Percentiles rank a stretch among this genome's conserved stretches.
phyloP scores from a whole-genome alignment of 202 grass and related monocot genomes.

The Panicum hallii region DNA sequence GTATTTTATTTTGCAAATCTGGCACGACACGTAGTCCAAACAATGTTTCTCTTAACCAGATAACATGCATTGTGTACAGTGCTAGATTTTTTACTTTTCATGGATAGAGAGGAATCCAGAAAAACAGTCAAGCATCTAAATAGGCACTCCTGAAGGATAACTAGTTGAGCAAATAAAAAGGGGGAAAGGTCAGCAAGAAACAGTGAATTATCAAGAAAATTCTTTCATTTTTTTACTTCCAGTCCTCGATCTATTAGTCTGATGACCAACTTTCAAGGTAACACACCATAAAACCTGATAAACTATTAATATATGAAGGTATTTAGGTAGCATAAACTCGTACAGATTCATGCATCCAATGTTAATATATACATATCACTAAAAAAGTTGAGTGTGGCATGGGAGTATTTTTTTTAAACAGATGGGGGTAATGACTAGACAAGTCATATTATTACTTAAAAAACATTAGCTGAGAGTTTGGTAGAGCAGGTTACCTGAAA shows the following conservation, averaged over 20 bases:
- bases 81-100: background rate
- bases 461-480: background rate
- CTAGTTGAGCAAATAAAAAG: background rate
- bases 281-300: background rate
- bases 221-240: background rate
- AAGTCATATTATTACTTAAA: background rate
- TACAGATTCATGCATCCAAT: background rate
- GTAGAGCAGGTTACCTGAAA: background rate
- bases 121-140: background rate
- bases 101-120: background rate
- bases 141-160: background rate
- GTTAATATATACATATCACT: background rate
- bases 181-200: background rate
- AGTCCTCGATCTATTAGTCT: background rate
- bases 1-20: conserved; percentile 7
- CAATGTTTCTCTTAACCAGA: background rate
- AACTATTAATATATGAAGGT: background rate
- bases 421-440: background rate
- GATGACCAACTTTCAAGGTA: background rate
- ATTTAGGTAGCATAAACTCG: background rate
- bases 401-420: background rate
- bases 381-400: background rate
- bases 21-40: background rate
- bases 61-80: background rate
- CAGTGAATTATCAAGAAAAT: background rate